Percentiles rank a stretch among this genome's conserved stretches.
Conservation (phyloP, 257 asterid species). For the Ophiorrhiza pumila region DNA sequence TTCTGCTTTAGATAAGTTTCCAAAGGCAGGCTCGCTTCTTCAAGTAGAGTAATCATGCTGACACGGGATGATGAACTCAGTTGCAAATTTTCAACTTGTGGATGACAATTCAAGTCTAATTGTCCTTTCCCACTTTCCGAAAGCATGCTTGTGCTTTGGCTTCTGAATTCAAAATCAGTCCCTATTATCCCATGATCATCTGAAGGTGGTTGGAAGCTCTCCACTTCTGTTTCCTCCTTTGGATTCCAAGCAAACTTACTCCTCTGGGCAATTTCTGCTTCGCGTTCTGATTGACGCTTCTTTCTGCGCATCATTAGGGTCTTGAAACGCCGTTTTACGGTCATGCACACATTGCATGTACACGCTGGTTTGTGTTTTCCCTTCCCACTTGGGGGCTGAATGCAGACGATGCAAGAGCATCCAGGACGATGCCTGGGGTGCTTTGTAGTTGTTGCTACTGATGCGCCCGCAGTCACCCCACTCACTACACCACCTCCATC, state of each 20-base stretch:
- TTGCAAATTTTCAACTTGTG: slow-evolving; percentile 40
- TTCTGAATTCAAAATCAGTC: slow-evolving; percentile 30
- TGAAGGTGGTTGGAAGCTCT: slow-evolving; percentile 37
- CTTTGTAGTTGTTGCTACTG: slow-evolving; percentile 72
- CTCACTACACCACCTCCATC: slow-evolving; percentile 40
- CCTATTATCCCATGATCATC: slow-evolving; percentile 37
- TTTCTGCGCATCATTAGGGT: slow-evolving; percentile 97
- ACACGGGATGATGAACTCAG: slow-evolving; percentile 35
- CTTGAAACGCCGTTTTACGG: slow-evolving; percentile 89
- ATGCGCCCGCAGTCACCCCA: slow-evolving; percentile 49
- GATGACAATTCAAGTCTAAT: slow-evolving; percentile 67
- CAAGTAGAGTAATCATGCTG: slow-evolving; percentile 80
- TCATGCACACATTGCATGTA: slow-evolving; percentile 93
- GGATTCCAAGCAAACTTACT: slow-evolving; percentile 42
- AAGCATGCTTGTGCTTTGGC: slow-evolving; percentile 31
- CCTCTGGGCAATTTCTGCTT: slow-evolving; percentile 76
- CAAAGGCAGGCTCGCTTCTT: slow-evolving; percentile 81
- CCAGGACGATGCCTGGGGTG: slow-evolving; percentile 98
- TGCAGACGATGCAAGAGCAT: slow-evolving; percentile 97
- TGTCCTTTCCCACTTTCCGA: slow-evolving; percentile 40
- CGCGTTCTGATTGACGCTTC: slow-evolving; percentile 92
- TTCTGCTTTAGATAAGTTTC: slow-evolving; percentile 74
- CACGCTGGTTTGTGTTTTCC: slow-evolving; percentile 97
- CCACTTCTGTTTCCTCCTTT: slow-evolving; percentile 69
- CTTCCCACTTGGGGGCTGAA: slow-evolving; percentile 98